Base-by-base conservation (phyloP, 306 rosid genomes). In the Fragaria vesca region DNA sequence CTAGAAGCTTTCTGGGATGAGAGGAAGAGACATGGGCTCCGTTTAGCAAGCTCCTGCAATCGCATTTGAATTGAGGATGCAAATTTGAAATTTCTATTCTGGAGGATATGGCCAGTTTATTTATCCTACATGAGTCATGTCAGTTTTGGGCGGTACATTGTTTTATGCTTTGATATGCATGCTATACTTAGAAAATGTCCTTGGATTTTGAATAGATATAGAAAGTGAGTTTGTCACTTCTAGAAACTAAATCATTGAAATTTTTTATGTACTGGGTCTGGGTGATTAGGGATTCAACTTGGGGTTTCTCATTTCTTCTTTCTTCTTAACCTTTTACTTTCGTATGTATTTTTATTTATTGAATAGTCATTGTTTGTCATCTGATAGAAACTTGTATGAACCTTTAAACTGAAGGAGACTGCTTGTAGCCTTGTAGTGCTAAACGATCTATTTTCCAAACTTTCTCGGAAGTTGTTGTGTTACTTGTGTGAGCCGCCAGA, bases 1-100 rank as follows among this genome's bases (percentile, higher is more conserved):
- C 79, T 85, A 72, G 79, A 82, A 76, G 76, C 32, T 72, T 82
- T 51, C 80, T 67, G 66, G 79, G 76, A 60, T 78, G 75, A 28
- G 60, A 28, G 82, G 66, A 70, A 76, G 73, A 13, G 26, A 30
- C 17, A 26, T 11, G 72, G 66, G n/a, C 32, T 60, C 45, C 4
- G 62, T 52, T 52, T 67, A 47, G 71, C 72, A 43, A 51, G 79
- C 76, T 80, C 74, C 46, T 79, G 76, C 61, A 28, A 26, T 70
- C 51, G 40, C 28, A 28, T 13, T 45, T 71, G 55, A 74, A 28
- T 30, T 62, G 67, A 30, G 40, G 68, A 32, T 62, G 68, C 70
- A 66, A 3, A 66, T 36, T 17, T 34, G 26, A 66, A 3, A 66
- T 36, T 17, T 34, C 46, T 66, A 2, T 21, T 24, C 12, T 18